phyloP scores from a whole-genome alignment of 306 rosid species.

The Vigna unguiculata region DNA sequence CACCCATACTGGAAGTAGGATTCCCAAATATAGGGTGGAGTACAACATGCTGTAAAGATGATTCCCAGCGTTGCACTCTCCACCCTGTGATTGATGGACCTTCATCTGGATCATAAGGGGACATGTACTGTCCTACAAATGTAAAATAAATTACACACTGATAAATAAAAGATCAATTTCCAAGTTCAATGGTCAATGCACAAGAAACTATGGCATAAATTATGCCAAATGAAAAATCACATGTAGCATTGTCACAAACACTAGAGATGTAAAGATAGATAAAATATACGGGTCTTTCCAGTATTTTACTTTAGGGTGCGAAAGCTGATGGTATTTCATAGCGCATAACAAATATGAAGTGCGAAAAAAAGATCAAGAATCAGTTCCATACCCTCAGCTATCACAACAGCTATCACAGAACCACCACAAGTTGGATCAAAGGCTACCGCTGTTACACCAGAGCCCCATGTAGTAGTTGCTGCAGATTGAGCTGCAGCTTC shows the following conservation, averaged over 20 bases:
- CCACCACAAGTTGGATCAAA: slow-evolving; percentile 96
- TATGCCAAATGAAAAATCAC: slow-evolving; percentile 12
- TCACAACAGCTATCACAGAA: slow-evolving; percentile 89
- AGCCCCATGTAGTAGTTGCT: slow-evolving; percentile 93
- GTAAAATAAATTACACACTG: slow-evolving; percentile 32
- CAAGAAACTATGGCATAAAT: slow-evolving; percentile 24
- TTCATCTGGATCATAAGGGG: slow-evolving; percentile 96
- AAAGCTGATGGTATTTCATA: background rate
- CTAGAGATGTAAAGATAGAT: slow-evolving; percentile 8
- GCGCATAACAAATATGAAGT: slow-evolving; percentile 16
- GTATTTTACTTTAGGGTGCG: slow-evolving; percentile 25
- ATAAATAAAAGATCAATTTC: slow-evolving; percentile 25
- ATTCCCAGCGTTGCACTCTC: slow-evolving; percentile 99
- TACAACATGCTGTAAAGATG: slow-evolving; percentile 87
- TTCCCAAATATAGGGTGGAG: slow-evolving; percentile 96
- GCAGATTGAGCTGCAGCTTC: slow-evolving; percentile 95
- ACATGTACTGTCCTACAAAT: slow-evolving; percentile 94
- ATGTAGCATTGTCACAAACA: slow-evolving; percentile 10
- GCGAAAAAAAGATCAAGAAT: slow-evolving; percentile 31
- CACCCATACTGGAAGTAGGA: slow-evolving; percentile 88
- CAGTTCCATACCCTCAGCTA: slow-evolving; percentile 78
- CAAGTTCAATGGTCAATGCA: slow-evolving; percentile 18
- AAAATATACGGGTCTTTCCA: background rate
- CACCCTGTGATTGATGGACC: slow-evolving; percentile 97
- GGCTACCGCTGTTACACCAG: slow-evolving; percentile 96